Base-by-base conservation (phyloP, 129 eudicot species). In the Dittrichia graveolens region DNA sequence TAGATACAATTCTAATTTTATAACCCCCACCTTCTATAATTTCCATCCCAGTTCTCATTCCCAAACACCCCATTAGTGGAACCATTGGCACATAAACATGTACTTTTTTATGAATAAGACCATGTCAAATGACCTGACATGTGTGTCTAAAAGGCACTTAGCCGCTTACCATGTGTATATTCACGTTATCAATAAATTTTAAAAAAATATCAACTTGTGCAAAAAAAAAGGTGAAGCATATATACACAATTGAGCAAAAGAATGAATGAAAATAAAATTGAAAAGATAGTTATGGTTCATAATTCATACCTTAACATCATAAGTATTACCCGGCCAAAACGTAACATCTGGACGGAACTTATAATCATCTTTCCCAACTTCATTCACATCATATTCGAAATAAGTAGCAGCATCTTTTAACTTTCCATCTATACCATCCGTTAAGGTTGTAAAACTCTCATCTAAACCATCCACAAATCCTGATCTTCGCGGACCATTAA, bases 331-430 rank as follows among this genome's bases (percentile, higher is more conserved):
- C 13, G 50, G 40, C 54, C 34, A 18, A 61, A 88, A 78, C n/a
- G 77, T 82, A 3, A 78, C 69, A 79, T 88, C 97, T 7, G 97
- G 80, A 74, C 97, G 82, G 78, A 67, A 91, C 75, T 81, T 45
- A 61, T 83, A 91, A 78, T 86, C 82, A 0, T 84, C 86, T 77
- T 63, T 68, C 24, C 75, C 58, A 14, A 85, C 47, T 78, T 88
- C 95, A 10, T 84, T 83, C 8, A 72, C 64, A 71, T 82, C 86
- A 66, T 68, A 56, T 67, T 84, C 85, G 71, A 88, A 86, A 46
- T 80, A 78, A 45, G 82, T 37, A 16, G 92, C 95, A 3, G 89
- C 85, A 38, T 84, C 61, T 73, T 79, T 86, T 63, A 91, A 75
- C 53, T 80, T 88, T 15, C 59, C 75, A 44, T 80, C 92, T 84